phyloP scores from a whole-genome alignment of 2,329 filamentous ascomycete genomes.

The Fusarium chlamydosporum region DNA sequence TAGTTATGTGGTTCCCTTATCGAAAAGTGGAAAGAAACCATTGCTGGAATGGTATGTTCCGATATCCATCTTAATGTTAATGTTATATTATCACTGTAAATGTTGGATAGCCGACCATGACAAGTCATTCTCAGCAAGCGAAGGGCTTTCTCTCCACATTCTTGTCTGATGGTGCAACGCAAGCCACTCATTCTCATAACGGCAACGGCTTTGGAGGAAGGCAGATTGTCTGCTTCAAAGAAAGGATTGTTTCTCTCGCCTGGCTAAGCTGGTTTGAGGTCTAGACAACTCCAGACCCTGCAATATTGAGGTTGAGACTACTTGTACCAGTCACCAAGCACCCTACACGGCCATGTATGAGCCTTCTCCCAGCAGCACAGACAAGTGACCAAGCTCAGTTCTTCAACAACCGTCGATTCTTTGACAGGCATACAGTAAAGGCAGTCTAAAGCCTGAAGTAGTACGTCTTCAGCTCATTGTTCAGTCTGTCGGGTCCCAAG shows the following conservation, averaged over 20 bases:
- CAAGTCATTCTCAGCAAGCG: constrained; percentile 13
- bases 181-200: constrained; percentile 10
- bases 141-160: constrained; percentile 27
- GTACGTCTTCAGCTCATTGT: constrained; percentile 28
- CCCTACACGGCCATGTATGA: not conserved
- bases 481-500: constrained; percentile 35
- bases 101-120: constrained; percentile 14
- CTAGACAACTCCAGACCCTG: constrained; percentile 21
- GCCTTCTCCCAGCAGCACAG: not conserved
- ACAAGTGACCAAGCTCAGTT: not conserved
- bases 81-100: not conserved
- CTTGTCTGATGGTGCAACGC: constrained; percentile 17
- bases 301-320: constrained; percentile 6
- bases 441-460: constrained; percentile 9
- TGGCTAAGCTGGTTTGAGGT: constrained; percentile 21
- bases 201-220: constrained; percentile 20
- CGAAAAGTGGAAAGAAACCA: constrained; percentile 8
- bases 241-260: constrained; percentile 18
- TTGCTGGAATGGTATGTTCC: not conserved
- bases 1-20: constrained; percentile 8
- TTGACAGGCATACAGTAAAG: constrained; percentile 1
- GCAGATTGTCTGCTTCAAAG: constrained; percentile 13
- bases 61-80: not conserved
- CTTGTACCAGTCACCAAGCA: constrained; percentile 24
- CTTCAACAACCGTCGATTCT: constrained; percentile 12